Evolutionary conservation across 768 basidiomycete genomes (phyloP), one percentile per base, ranked within the genome.

Genomic region (Lyophyllum semitale): DNA sequence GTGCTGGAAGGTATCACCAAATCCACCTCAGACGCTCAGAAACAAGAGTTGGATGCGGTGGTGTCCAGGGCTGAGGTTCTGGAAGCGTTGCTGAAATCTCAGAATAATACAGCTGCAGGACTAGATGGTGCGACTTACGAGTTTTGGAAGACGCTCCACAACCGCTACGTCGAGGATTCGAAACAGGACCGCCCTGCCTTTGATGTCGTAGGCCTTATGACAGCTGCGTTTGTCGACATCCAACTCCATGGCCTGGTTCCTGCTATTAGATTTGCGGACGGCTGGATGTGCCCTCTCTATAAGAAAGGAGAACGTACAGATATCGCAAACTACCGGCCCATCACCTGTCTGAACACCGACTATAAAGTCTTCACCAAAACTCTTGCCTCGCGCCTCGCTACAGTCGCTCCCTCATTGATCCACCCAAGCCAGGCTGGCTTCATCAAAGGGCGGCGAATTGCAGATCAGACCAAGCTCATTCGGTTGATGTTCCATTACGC

Each of bases 211-310:
- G 41, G 41, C 20, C 41, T 42, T 8, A 42, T 42, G 41, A 42
- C 49, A n/a, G 18, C 4, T 25, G 60, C 63, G 0, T 68, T 53
- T 51, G 63, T 65, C 8, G 65, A 75, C 32, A 75, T 78, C 0
- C 56, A 72, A 46, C 0, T 1, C 0, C 0, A 70, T 40, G 72
- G 74, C 0, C 1, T 69, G 0, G 18, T 8, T 0, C 1, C 18
- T 0, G 2, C 11, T 0, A 52, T 62, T 1, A 6, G 15, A 0
- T 80, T 74, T 42, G 27, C 68, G 0, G 42, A 64, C 2, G 77
- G 77, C 0, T 69, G 66, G 70, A 70, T 75, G 68, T 73, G 71
- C 63, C 74, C 69, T 0, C 27, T 80, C 0, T 79, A 73, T 48
- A 80, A 79, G 43, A 78, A 79, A 43, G 70, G 64, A 0, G 69